A percentile compares a stretch with the other conserved stretches of the same genome.
Evolutionary conservation across 495 filamentous ascomycete species (phyloP).

Genomic region (Aspergillus incahuasiensis): DNA sequence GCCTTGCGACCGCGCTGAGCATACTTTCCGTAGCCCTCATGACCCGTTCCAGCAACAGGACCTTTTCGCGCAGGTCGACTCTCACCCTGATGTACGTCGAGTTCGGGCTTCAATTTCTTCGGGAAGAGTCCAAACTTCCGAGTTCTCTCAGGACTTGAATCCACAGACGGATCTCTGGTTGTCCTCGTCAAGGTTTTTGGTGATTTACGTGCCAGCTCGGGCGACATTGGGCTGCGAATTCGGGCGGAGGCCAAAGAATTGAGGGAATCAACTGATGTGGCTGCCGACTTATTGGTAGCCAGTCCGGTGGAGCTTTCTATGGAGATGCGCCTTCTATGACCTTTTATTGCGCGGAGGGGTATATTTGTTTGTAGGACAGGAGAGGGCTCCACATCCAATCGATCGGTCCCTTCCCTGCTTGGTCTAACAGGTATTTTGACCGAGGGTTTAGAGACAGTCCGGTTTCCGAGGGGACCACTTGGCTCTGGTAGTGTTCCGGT

Average conservation of each 20-base stretch:
- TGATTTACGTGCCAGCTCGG: constrained; percentile 28
- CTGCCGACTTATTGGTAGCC: constrained; percentile 23
- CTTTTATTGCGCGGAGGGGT: constrained; percentile 35
- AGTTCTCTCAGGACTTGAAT: constrained; percentile 26
- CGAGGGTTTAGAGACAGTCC: not conserved
- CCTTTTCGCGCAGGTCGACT: constrained; percentile 67
- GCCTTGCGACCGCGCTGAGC: constrained; percentile 44
- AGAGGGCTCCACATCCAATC: constrained; percentile 57
- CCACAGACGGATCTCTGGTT: constrained; percentile 14
- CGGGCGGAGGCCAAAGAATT: constrained; percentile 32
- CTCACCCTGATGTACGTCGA: constrained; percentile 46
- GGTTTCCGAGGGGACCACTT: not conserved
- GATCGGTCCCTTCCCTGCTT: constrained; percentile 75
- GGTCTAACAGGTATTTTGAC: constrained; percentile 53
- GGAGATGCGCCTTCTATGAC: constrained; percentile 42
- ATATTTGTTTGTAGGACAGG: constrained; percentile 79
- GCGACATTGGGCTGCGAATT: constrained; percentile 38
- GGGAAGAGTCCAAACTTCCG: constrained; percentile 74
- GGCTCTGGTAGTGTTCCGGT: not conserved
- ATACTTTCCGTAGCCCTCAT: constrained; percentile 91
- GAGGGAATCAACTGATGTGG: constrained; percentile 37
- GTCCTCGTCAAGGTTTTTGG: constrained; percentile 26
- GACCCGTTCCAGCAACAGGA: constrained; percentile 86
- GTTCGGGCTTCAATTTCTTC: constrained; percentile 63
- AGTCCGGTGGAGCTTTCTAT: constrained; percentile 24